phyloP scores from a whole-genome alignment of 805 yeast species.

The Yamadazyma phyllophila region DNA sequence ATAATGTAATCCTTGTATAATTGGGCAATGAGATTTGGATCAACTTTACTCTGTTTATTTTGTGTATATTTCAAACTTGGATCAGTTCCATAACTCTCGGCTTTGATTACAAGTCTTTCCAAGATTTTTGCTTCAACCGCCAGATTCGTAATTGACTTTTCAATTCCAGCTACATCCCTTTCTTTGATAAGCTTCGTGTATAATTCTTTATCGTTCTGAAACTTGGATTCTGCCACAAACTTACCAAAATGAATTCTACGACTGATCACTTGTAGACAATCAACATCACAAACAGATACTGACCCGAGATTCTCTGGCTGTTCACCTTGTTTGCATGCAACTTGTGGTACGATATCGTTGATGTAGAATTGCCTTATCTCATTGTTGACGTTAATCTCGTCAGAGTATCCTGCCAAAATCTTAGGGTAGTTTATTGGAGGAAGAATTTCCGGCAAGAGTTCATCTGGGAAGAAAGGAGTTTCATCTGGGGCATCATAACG shows the following conservation, averaged over 20 bases:
- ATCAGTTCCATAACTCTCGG: slow-evolving; percentile 82
- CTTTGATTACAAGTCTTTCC: slow-evolving; percentile 74
- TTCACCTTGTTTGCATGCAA: slow-evolving; percentile 65
- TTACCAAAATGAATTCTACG: slow-evolving; percentile 95
- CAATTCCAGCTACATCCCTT: slow-evolving; percentile 69
- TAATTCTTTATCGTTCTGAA: slow-evolving; percentile 58
- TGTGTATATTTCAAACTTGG: slow-evolving; percentile 75
- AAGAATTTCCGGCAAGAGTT: slow-evolving; percentile 64
- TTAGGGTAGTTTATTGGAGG: slow-evolving; percentile 80
- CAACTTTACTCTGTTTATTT: slow-evolving; percentile 66
- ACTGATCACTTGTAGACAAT: slow-evolving; percentile 80
- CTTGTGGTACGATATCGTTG: slow-evolving; percentile 68
- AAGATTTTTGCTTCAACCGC: slow-evolving; percentile 85
- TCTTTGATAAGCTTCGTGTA: slow-evolving; percentile 64
- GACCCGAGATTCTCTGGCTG: slow-evolving; percentile 87
- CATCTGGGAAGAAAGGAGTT: slow-evolving; percentile 78
- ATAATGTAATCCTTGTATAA: slow-evolving; percentile 87
- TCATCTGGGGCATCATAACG: slow-evolving; percentile 95
- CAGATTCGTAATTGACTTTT: slow-evolving; percentile 76
- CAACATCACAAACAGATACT: slow-evolving; percentile 81
- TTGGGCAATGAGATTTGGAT: slow-evolving; percentile 76
- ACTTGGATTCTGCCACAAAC: slow-evolving; percentile 96
- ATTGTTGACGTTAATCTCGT: slow-evolving; percentile 72
- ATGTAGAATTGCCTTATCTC: slow-evolving; percentile 70
- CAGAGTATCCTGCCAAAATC: slow-evolving; percentile 69